Conservation (phyloP, 768 basidiomycete species). For the Crepidotus variabilis region DNA sequence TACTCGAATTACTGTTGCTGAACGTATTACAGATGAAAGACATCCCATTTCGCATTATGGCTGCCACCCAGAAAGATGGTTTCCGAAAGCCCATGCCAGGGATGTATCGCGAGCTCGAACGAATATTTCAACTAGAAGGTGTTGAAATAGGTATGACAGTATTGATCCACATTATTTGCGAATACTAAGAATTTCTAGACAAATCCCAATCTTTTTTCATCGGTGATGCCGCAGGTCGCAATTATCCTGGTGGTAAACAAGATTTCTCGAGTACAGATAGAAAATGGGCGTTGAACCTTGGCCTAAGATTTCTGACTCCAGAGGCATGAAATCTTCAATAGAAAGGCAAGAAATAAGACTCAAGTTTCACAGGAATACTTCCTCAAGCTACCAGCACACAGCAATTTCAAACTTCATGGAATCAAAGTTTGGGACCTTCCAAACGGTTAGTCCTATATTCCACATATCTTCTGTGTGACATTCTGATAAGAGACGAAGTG, state of each 20-base stretch:
- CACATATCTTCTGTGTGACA: background rate
- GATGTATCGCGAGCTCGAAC: constrained; percentile 76
- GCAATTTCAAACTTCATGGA: constrained; percentile 52
- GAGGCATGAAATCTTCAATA: constrained; percentile 52
- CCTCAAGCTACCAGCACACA: constrained; percentile 44
- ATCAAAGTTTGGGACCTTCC: constrained; percentile 57
- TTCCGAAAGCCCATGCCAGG: constrained; percentile 87
- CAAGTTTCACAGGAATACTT: constrained; percentile 69
- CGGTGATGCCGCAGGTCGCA: constrained; percentile 86
- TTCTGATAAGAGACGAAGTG: constrained; percentile 28
- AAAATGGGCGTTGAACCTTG: constrained; percentile 80
- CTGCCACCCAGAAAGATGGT: constrained; percentile 69
- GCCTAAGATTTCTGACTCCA: constrained; percentile 74
- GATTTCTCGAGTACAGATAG: constrained; percentile 84
- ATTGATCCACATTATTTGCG: background rate
- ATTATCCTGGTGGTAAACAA: constrained; percentile 32
- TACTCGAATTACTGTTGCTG: background rate
- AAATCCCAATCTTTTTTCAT: constrained; percentile 68
- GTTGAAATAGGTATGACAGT: constrained; percentile 54
- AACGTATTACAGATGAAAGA: constrained; percentile 49
- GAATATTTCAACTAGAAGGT: constrained; percentile 52
- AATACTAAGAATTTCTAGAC: constrained; percentile 41
- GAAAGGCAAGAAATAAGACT: background rate
- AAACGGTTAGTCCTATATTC: constrained; percentile 23
- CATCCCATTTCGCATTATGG: constrained; percentile 76